Percentiles rank a stretch among this genome's conserved stretches.
phyloP scores from a whole-genome alignment of 352 stramenopile genomes.

The Pseudoperonospora humuli region DNA sequence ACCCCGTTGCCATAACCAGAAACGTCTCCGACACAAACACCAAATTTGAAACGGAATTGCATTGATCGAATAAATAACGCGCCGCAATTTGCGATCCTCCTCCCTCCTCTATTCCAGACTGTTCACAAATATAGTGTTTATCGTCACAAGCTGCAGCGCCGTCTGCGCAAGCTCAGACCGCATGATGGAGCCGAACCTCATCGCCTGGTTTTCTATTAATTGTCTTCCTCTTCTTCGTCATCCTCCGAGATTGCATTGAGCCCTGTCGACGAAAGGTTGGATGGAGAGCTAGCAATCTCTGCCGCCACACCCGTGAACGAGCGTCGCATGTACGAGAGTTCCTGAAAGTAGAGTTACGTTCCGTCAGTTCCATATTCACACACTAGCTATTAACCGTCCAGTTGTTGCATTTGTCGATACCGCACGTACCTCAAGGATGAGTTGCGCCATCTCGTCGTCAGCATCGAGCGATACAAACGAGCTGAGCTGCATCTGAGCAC shows the following conservation, averaged over 20 bases:
- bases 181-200: slow-evolving; percentile 11
- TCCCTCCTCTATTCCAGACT: slow-evolving; percentile 3
- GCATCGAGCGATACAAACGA: slow-evolving; percentile 68
- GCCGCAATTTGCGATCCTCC: slow-evolving; percentile 9
- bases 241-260: slow-evolving; percentile 74
- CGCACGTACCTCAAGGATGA: slow-evolving; percentile 63
- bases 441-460: slow-evolving; percentile 67
- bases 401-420: not conserved
- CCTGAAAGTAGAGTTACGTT: slow-evolving; percentile 31
- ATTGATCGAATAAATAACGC: slow-evolving; percentile 31
- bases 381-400: no score
- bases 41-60: slow-evolving; percentile 14
- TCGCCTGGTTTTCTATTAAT: slow-evolving; percentile 14
- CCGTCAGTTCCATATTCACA: no score
- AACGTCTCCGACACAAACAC: not conserved
- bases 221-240: slow-evolving; percentile 45
- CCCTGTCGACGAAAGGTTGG: slow-evolving; percentile 37
- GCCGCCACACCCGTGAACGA: slow-evolving; percentile 62
- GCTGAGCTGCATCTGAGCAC: slow-evolving; percentile 62
- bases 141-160: not conserved
- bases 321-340: slow-evolving; percentile 57
- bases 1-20: slow-evolving; percentile 11
- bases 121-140: not conserved
- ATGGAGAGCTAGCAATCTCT: slow-evolving; percentile 62
- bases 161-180: slow-evolving; percentile 6